Evolutionary conservation across 2,329 filamentous ascomycete genomes (phyloP), one percentile per base, ranked within the genome.

Genomic region (Orbilia ellipsospora): DNA sequence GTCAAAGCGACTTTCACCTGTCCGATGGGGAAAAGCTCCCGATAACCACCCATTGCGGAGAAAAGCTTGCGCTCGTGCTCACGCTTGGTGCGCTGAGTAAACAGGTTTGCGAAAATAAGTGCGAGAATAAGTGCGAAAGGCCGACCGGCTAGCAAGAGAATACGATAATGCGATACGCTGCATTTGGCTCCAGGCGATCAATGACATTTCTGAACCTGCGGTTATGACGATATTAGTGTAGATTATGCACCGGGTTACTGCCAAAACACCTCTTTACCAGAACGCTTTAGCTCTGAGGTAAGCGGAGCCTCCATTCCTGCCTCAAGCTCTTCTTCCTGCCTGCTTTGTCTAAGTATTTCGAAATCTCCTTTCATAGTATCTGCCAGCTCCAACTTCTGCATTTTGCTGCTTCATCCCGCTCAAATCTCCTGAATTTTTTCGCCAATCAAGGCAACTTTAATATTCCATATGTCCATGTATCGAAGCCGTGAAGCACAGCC

Each of bases 221-320:
- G 31, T 36, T 36, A 36, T 36, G 10, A 36, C 31, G 31, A 36
- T 36, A 36, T 36, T 36, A 36, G 23, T 23, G 23, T 23, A 23
- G 23, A 36, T 36, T 7, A 36, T 36, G 31, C 31, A 36, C 31
- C 2, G 31, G 31, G 6, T 36, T 36, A 36, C 5, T 4, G 10
- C 31, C 2, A 36, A 36, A 13, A 23, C 2, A 23, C 2, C 20
- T 66, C 13, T 8, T 7, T 18, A 50, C 31, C 10, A 48, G 28
- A 56, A 62, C 36, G 40, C 23, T n/a, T 73, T 51, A 62, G 69
- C 42, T 73, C 48, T 66, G 36, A 65, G 61, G 56, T 73, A 51
- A 60, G 51, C 56, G 20, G 40, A 59, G 31, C 60, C 26, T 60
- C n/a, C 16, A 54, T n/a, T 48, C 5, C 16, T 13, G 28, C 42